These are phyloP conservation scores for Collariella sp. DNA, from an alignment of 495 filamentous ascomycete species.

Conservation along the genomic window DNA sequence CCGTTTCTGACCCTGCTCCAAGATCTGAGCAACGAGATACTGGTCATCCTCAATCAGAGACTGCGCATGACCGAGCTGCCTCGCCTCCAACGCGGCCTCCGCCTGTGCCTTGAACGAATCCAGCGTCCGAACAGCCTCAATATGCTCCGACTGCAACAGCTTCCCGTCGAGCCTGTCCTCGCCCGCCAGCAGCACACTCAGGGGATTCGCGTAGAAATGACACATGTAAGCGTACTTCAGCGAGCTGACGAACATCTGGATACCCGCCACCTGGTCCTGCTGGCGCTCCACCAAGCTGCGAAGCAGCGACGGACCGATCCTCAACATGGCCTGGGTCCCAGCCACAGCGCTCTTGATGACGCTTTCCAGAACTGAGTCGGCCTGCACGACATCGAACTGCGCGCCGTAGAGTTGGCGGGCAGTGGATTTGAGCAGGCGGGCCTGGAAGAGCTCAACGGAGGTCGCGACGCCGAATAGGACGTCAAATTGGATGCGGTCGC, in stretches of 20 bases:
- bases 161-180: conserved; percentile 23
- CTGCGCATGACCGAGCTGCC: conserved; percentile 28
- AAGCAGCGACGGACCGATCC: conserved; percentile 61
- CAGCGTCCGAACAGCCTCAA: conserved; percentile 67
- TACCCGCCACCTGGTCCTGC: conserved; percentile 74
- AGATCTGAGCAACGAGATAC: conserved; percentile 22
- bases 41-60: conserved; percentile 35
- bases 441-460: conserved; percentile 80
- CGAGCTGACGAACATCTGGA: conserved; percentile 68
- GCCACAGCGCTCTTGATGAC: conserved; percentile 65
- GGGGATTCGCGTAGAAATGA: conserved; percentile 85
- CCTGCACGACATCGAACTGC: conserved; percentile 76
- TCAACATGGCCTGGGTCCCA: conserved; percentile 44
- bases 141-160: conserved; percentile 48
- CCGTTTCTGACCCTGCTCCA: conserved; percentile 15
- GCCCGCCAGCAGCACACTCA: conserved; percentile 58
- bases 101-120: conserved; percentile 62
- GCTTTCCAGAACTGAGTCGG: conserved; percentile 64
- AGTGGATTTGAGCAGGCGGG: conserved; percentile 67
- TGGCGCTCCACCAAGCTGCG: conserved; percentile 64
- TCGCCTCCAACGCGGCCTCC: conserved; percentile 32
- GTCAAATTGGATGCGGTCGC: conserved; percentile 81
- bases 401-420: conserved; percentile 62
- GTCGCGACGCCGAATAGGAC: conserved; percentile 85
- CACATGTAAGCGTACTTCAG: conserved; percentile 95